Percentiles rank a stretch among this genome's conserved stretches.
These are phyloP conservation scores for Serendipita vermifera DNA, from an alignment of 768 basidiomycete genomes.

Conservation along the genomic window DNA sequence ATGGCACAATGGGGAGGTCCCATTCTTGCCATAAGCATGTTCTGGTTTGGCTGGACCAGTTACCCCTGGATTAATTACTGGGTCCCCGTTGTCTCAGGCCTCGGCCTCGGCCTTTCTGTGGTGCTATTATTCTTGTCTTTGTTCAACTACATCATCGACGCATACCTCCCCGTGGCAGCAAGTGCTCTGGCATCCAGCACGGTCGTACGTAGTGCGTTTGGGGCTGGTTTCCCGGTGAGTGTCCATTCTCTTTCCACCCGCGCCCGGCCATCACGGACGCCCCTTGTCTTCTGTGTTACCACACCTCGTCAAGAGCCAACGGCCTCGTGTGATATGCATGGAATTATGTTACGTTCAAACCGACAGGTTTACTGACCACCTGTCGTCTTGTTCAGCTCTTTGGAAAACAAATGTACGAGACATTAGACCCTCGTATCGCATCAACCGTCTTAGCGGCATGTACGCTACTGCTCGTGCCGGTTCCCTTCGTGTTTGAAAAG, in stretches of 20 bases:
- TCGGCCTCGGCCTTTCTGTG: conserved; percentile 12
- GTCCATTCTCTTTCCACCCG: not conserved
- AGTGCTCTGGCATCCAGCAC: conserved; percentile 26
- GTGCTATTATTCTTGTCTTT: conserved; percentile 19
- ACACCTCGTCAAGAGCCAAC: not conserved
- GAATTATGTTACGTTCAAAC: no score
- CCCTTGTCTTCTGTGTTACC: not conserved
- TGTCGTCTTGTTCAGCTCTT: conserved; percentile 21
- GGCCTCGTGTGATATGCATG: no score
- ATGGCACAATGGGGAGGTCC: conserved; percentile 24
- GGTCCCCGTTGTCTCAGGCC: conserved; percentile 16
- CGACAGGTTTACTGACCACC: not conserved
- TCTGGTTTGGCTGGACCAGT: conserved; percentile 31
- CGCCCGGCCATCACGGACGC: no score
- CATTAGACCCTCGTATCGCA: conserved; percentile 27
- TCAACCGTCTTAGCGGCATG: conserved; percentile 26
- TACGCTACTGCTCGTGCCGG: conserved; percentile 21
- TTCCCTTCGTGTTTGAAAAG: conserved; percentile 18
- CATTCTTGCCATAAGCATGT: conserved; percentile 25
- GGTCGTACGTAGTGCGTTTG: conserved; percentile 18
- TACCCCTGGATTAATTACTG: conserved; percentile 18
- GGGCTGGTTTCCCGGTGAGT: conserved; percentile 17
- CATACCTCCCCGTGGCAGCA: conserved; percentile 28
- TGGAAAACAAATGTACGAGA: conserved; percentile 26
- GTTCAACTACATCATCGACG: conserved; percentile 27